Evolutionary conservation across 139 green algal genomes (phyloP), one percentile per base, ranked within the genome.

Genomic region (Chlorella sp.): DNA sequence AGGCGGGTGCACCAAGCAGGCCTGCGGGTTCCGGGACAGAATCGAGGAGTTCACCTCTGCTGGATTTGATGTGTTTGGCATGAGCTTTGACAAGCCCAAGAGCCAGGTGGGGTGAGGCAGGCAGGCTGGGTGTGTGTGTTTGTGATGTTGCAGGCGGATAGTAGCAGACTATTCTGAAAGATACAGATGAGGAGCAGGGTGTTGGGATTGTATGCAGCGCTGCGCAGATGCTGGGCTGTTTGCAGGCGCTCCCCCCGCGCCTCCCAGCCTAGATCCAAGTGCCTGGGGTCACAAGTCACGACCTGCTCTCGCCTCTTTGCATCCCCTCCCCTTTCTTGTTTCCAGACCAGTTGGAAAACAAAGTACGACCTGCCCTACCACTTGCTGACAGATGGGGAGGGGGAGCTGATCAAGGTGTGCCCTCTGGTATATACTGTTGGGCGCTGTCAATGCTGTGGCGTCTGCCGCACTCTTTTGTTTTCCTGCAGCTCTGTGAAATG

Each of bases 21-120:
- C 93, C n/a, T 91, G 81, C 81, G 91, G 91, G 34, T 94, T 94
- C 83, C 77, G 84, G 0, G 93, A 95, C 48, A 61, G 88, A 4
- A 68, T 73, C 28, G 48, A 71, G 21, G 77, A 91, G 61, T 68
- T 94, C 19, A 66, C 76, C 26, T 42, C 92, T 5, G 88, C 79
- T 0, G 91, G 91, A 4, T 95, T 82, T 69, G 48, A 90, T 22
- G 91, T 95, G 7, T 94, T 77, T n/a, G 92, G 92, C 19, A 88
- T 95, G 83, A 81, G 32, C 24, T 94, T 88, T 19, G 92, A 95
- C 89, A 94, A 94, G 89, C 89, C 92, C 68, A 94, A 93, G 71
- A 75, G 21, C 9, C 92, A 94, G 85, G 87, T 79, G 60, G 57
- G 71, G n/a, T 18, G 30, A 14, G 21, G 22, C 40, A 60, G 39